Evolutionary conservation across 169 alveolate species (phyloP).

Genomic region (Eimeria maxima): DNA sequence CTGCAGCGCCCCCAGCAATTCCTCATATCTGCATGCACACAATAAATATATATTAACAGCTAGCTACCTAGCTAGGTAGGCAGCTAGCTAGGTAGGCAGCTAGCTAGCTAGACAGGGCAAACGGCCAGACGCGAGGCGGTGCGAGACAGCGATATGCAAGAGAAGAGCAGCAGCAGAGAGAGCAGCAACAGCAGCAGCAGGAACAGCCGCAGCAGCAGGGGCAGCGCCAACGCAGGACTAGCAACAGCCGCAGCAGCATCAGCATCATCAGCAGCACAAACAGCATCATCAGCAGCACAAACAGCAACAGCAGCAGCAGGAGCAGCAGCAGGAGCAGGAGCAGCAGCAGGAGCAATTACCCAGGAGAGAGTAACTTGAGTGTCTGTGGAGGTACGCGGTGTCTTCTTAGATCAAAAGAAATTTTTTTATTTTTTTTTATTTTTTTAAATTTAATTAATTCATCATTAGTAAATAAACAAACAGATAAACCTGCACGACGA

Average conservation of each 20-base stretch:
- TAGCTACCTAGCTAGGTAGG: not conserved
- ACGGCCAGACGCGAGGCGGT: too few relatives aligned
- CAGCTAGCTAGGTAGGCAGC: not conserved
- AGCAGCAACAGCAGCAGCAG: not conserved
- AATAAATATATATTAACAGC: not conserved
- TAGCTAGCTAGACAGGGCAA: not conserved
- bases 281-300: not conserved
- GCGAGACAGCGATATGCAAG: not conserved
- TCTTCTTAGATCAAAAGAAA: not conserved
- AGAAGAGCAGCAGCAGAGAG: not conserved
- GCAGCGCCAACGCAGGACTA: too few relatives aligned
- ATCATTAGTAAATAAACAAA: not conserved
- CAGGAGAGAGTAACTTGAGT: not conserved
- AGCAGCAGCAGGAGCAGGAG: conserved; percentile 1
- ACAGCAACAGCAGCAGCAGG: conserved; percentile 1
- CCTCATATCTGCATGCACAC: not conserved
- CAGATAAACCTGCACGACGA: not conserved
- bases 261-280: not conserved
- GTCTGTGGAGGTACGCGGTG: not conserved
- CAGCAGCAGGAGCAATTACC: conserved; percentile 19
- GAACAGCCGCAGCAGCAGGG: not conserved
- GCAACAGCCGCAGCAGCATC: not conserved
- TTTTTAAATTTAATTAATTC: not conserved
- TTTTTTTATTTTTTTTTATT: not conserved
- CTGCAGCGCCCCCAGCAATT: not conserved